These are phyloP conservation scores for Peribolospora kevripleyi DNA, from an alignment of 768 basidiomycete species.

Conservation along the genomic window DNA sequence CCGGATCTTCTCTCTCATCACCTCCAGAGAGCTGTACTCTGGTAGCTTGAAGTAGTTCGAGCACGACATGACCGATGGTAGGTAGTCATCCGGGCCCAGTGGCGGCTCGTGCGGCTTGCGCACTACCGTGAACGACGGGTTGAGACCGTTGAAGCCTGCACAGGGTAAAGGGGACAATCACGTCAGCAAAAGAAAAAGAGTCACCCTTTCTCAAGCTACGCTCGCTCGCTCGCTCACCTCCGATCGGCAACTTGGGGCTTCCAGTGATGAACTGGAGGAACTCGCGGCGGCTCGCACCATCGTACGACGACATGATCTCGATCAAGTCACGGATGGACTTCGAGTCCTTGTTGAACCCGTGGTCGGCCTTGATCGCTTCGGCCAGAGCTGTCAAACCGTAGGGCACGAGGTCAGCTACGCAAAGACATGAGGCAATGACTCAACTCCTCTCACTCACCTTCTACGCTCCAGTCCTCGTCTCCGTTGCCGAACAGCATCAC, in stretches of 20 bases:
- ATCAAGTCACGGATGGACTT: slow-evolving; percentile 68
- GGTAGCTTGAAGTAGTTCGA: slow-evolving; percentile 91
- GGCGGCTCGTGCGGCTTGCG: slow-evolving; percentile 85
- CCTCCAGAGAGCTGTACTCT: slow-evolving; percentile 67
- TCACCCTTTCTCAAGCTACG: neutral
- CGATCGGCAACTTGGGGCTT: slow-evolving; percentile 52
- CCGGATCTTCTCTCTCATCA: slow-evolving; percentile 59
- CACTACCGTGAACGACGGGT: slow-evolving; percentile 82
- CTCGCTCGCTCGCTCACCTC: slow-evolving; percentile 34
- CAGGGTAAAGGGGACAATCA: neutral
- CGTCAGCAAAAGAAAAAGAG: neutral
- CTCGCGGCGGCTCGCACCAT: slow-evolving; percentile 45
- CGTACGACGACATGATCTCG: slow-evolving; percentile 63
- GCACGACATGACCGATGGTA: slow-evolving; percentile 97
- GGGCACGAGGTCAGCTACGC: slow-evolving; percentile 2
- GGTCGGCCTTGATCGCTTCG: slow-evolving; percentile 85
- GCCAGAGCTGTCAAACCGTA: slow-evolving; percentile 36
- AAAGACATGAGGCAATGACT: neutral
- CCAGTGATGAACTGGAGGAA: slow-evolving; percentile 95
- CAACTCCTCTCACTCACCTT: slow-evolving; percentile 37
- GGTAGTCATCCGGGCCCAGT: slow-evolving; percentile 70
- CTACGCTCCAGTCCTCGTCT: slow-evolving; percentile 88
- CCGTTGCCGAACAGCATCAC: slow-evolving; percentile 85
- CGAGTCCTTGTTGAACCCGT: slow-evolving; percentile 90
- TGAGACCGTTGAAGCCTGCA: slow-evolving; percentile 76